Percentiles rank a stretch among this genome's conserved stretches.
phyloP scores from a whole-genome alignment of 345 rosid genomes.

The Populus simonii region DNA sequence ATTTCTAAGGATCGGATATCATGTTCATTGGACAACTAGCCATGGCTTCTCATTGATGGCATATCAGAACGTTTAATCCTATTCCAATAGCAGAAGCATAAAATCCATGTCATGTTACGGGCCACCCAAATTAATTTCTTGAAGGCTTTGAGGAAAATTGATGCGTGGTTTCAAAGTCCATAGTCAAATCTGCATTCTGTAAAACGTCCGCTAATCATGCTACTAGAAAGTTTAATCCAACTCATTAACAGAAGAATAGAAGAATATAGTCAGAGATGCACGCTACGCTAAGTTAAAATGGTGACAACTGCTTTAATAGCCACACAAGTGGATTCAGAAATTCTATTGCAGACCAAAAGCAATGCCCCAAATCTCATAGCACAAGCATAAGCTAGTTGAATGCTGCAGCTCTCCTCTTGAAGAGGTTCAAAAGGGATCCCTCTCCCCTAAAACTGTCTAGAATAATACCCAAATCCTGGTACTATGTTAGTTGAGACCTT shows the following conservation, averaged over 20 bases:
- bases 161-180: slow-evolving; percentile 9
- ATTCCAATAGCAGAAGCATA: background rate
- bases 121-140: background rate
- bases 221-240: background rate
- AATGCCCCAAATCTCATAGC: background rate
- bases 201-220: background rate
- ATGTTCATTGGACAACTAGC: background rate
- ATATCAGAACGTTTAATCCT: background rate
- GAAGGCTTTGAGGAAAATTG: slow-evolving; percentile 3
- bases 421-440: background rate
- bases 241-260: background rate
- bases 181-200: slow-evolving; percentile 34
- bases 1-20: background rate
- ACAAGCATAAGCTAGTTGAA: background rate
- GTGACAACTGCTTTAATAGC: background rate
- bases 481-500: background rate
- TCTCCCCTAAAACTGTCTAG: background rate
- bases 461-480: background rate
- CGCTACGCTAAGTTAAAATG: background rate
- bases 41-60: slow-evolving; percentile 10
- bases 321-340: background rate
- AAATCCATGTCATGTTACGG: background rate
- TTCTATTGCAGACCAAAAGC: background rate
- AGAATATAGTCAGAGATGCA: background rate
- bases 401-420: background rate